Percentiles rank a stretch among this genome's conserved stretches.
Conservation (phyloP, 2,329 filamentous ascomycete species). For the Pestalotiopsis sp. region DNA sequence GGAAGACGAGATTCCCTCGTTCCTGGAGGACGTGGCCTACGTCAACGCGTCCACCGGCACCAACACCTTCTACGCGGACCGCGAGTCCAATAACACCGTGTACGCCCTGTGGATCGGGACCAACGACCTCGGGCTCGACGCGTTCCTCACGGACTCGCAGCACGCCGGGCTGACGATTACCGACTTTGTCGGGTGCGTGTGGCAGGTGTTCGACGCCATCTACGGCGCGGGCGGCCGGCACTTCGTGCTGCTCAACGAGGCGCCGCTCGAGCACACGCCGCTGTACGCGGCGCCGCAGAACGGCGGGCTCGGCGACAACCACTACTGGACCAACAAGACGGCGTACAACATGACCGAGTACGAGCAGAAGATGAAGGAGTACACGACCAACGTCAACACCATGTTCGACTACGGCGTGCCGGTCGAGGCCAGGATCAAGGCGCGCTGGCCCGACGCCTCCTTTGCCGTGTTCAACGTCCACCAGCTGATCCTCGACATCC, state of each 20-base stretch:
- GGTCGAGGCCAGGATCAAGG: slow-evolving; percentile 43
- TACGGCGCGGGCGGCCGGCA: slow-evolving; percentile 69
- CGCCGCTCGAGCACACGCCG: slow-evolving; percentile 68
- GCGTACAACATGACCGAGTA: slow-evolving; percentile 49
- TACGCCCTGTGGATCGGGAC: slow-evolving; percentile 82
- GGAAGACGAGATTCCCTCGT: slow-evolving; percentile 63
- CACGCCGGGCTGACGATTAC: slow-evolving; percentile 59
- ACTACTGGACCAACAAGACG: slow-evolving; percentile 50
- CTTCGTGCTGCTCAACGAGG: slow-evolving; percentile 73
- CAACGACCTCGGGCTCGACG: slow-evolving; percentile 72
- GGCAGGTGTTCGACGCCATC: slow-evolving; percentile 61
- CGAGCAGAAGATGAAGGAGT: slow-evolving; percentile 50
- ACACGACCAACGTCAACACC: slow-evolving; percentile 51
- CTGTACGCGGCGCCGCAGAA: slow-evolving; percentile 58
- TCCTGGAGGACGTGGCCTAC: slow-evolving; percentile 50
- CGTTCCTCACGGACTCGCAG: slow-evolving; percentile 69
- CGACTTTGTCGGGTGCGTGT: slow-evolving; percentile 71
- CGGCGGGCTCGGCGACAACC: slow-evolving; percentile 43
- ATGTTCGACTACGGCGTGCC: slow-evolving; percentile 53
- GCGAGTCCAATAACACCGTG: slow-evolving; percentile 62
- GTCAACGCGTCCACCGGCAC: slow-evolving; percentile 20
- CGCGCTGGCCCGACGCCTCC: slow-evolving; percentile 58
- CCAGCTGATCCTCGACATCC: slow-evolving; percentile 66
- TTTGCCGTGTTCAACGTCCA: slow-evolving; percentile 72
- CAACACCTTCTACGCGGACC: slow-evolving; percentile 43